These are phyloP conservation scores for Alternaria ventricosa DNA, from an alignment of 2,329 filamentous ascomycete species.

Conservation along the genomic window DNA sequence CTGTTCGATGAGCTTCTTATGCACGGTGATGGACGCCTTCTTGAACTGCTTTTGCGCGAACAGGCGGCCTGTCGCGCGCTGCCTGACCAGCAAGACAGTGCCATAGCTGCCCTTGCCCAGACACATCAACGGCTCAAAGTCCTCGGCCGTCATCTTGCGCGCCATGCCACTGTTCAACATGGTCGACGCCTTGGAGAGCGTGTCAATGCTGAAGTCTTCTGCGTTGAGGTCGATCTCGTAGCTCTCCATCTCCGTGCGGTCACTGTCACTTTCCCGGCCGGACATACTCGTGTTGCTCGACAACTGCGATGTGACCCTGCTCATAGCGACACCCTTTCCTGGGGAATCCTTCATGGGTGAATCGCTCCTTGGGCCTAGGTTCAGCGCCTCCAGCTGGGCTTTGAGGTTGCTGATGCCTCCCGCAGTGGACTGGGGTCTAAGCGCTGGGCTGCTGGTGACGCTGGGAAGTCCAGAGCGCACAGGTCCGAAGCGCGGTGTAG, in stretches of 20 bases:
- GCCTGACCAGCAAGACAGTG: slow-evolving; percentile 91
- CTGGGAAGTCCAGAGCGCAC: slow-evolving; percentile 54
- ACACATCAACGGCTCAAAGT: slow-evolving; percentile 90
- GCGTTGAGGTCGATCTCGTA: slow-evolving; percentile 88
- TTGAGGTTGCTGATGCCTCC: slow-evolving; percentile 85
- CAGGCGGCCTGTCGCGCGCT: slow-evolving; percentile 82
- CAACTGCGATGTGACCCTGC: slow-evolving; percentile 44
- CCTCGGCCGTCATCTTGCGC: slow-evolving; percentile 88
- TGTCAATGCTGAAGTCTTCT: slow-evolving; percentile 77
- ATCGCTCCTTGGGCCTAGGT: slow-evolving; percentile 65
- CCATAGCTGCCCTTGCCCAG: slow-evolving; percentile 96
- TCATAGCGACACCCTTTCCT: slow-evolving; percentile 51
- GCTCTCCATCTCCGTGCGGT: slow-evolving; percentile 75
- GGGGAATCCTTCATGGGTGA: slow-evolving; percentile 61
- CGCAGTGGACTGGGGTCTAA: slow-evolving; percentile 57
- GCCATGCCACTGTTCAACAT: slow-evolving; percentile 56
- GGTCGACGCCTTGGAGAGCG: slow-evolving; percentile 46
- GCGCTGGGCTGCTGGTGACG: slow-evolving; percentile 59
- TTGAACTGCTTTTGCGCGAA: slow-evolving; percentile 99
- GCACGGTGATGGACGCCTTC: slow-evolving; percentile 92
- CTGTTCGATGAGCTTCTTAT: slow-evolving; percentile 95
- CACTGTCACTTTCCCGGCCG: slow-evolving; percentile 67
- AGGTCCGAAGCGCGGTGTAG: slow-evolving; percentile 52
- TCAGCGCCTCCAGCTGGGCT: slow-evolving; percentile 79
- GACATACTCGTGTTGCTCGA: slow-evolving; percentile 65